Evolutionary conservation across 169 alveolate species (phyloP).

Genomic region (Blepharisma undulans): DNA sequence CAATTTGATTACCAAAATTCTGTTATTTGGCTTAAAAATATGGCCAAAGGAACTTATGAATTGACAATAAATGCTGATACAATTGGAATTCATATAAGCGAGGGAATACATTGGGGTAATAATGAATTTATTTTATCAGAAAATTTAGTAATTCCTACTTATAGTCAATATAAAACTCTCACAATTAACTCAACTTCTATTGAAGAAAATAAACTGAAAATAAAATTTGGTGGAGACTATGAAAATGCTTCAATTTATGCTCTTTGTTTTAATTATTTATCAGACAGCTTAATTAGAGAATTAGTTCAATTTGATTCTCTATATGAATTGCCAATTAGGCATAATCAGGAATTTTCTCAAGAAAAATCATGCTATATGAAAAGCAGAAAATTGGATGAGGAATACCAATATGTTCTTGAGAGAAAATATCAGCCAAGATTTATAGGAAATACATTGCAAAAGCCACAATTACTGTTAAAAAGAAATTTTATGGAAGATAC

Average conservation of each 20-base stretch:
- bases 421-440: conserved; percentile 56
- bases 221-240: neutral
- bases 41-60: neutral
- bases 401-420: conserved; percentile 71
- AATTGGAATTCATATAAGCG: neutral
- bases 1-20: neutral
- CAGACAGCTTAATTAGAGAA: too few relatives aligned
- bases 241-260: neutral
- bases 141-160: neutral
- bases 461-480: conserved; percentile 71
- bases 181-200: neutral
- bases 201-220: neutral
- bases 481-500: conserved; percentile 56
- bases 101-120: neutral
- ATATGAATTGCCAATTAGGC: too few relatives aligned
- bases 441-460: conserved; percentile 68
- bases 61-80: neutral
- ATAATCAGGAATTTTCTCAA: too few relatives aligned
- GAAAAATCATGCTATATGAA: conserved; percentile 46
- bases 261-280: neutral
- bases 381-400: conserved; percentile 63
- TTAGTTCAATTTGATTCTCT: too few relatives aligned
- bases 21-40: neutral
- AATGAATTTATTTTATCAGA: neutral
- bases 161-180: neutral